These are phyloP conservation scores for Globisporangium solare DNA, from an alignment of 352 stramenopile species.

Conservation along the genomic window DNA sequence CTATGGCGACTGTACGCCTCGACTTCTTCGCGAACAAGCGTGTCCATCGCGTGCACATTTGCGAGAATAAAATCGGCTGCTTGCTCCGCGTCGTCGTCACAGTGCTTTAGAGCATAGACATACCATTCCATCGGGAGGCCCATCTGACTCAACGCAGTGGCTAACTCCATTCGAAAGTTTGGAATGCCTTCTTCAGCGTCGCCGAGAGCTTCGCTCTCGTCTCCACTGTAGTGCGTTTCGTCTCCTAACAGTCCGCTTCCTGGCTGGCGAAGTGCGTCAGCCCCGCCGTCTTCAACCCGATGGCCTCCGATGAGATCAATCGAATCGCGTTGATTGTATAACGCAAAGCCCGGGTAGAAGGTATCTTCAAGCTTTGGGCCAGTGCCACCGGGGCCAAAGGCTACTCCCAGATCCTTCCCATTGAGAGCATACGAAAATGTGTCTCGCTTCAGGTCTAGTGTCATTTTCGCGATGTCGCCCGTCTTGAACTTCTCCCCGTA, in stretches of 20 bases:
- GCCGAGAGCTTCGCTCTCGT: constrained; percentile 55
- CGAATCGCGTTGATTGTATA: constrained; percentile 87
- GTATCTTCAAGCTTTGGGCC: constrained; percentile 83
- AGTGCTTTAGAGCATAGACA: constrained; percentile 74
- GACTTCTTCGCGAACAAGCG: constrained; percentile 67
- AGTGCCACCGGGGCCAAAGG: constrained; percentile 82
- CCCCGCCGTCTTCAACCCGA: constrained; percentile 63
- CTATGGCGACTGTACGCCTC: constrained; percentile 44
- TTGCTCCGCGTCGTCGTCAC: constrained; percentile 79
- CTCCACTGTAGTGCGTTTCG: constrained; percentile 79
- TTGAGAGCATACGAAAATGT: constrained; percentile 88
- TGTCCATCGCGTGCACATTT: constrained; percentile 83
- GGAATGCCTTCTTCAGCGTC: constrained; percentile 58
- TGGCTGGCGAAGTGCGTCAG: constrained; percentile 24
- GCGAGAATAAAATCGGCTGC: constrained; percentile 80
- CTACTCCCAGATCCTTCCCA: constrained; percentile 84
- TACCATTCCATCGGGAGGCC: constrained; percentile 88
- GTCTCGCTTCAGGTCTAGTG: constrained; percentile 74
- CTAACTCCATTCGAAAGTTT: constrained; percentile 83
- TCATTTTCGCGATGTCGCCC: constrained; percentile 77
- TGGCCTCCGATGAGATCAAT: constrained; percentile 84
- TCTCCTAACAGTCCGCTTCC: constrained; percentile 37
- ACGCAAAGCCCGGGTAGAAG: constrained; percentile 81
- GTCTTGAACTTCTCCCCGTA: constrained; percentile 91
- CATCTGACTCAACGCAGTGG: constrained; percentile 78